These are phyloP conservation scores for Juglanconis juglandina DNA, from an alignment of 2,329 filamentous ascomycete species.

Conservation along the genomic window DNA sequence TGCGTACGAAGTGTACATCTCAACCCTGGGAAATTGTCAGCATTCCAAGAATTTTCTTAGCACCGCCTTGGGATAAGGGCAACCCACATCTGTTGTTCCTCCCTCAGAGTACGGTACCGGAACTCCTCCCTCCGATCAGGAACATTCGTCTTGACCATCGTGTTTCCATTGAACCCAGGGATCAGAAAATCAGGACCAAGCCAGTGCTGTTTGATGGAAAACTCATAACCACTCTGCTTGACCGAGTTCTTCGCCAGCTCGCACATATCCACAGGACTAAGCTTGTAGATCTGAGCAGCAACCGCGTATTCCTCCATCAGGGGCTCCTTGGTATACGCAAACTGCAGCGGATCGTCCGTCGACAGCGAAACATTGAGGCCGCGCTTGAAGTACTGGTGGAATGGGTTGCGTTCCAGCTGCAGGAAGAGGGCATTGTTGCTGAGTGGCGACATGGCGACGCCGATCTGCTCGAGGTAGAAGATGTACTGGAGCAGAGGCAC, in stretches of 20 bases:
- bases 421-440: constrained; percentile 97
- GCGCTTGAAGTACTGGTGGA: constrained; percentile 90
- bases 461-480: constrained; percentile 97
- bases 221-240: constrained; percentile 89
- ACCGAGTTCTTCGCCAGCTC: constrained; percentile 96
- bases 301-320: constrained; percentile 98
- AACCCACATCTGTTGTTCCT: constrained; percentile 80
- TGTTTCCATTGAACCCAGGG: constrained; percentile 80
- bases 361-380: constrained; percentile 94
- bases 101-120: constrained; percentile 77
- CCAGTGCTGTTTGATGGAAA: constrained; percentile 87
- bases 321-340: constrained; percentile 97
- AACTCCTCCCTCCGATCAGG: constrained; percentile 90
- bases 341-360: constrained; percentile 94
- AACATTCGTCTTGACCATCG: constrained; percentile 93
- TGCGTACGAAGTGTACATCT: constrained; percentile 39
- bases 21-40: constrained; percentile 32
- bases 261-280: constrained; percentile 97
- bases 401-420: constrained; percentile 94
- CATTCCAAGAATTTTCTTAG: background rate
- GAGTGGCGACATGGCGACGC: constrained; percentile 97
- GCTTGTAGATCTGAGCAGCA: constrained; percentile 96
- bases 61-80: background rate
- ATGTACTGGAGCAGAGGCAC: constrained; percentile 94
- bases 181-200: constrained; percentile 74